Evolutionary conservation across 2,329 filamentous ascomycete species (phyloP).

Genomic region (Exophiala mesophila): DNA sequence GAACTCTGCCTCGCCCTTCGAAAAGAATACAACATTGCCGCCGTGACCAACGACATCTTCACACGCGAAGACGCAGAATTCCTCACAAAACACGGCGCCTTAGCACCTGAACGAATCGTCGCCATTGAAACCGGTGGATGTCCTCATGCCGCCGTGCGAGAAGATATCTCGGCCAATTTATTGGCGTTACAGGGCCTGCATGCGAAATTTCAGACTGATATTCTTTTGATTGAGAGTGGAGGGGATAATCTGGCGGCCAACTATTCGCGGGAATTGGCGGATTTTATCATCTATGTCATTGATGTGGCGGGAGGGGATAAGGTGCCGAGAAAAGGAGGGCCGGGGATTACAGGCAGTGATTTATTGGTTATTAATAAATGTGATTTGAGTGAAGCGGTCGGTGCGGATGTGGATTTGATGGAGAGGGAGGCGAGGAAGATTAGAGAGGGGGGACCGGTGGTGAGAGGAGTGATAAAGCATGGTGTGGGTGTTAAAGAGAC

Average conservation of each 20-base stretch:
- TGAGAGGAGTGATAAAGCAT: slow-evolving; percentile 97
- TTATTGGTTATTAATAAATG: slow-evolving; percentile 95
- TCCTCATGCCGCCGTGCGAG: slow-evolving; percentile 92
- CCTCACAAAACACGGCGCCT: slow-evolving; percentile 77
- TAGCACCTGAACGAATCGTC: slow-evolving; percentile 76
- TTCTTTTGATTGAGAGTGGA: slow-evolving; percentile 90
- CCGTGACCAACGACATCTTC: slow-evolving; percentile 59
- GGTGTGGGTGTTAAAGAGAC: slow-evolving; percentile 80
- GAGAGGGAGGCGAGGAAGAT: slow-evolving; percentile 91
- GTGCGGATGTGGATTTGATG: slow-evolving; percentile 89
- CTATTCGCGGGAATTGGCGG: slow-evolving; percentile 88
- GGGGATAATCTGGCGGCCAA: slow-evolving; percentile 97
- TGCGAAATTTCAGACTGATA: slow-evolving; percentile 68
- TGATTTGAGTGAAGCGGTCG: slow-evolving; percentile 82
- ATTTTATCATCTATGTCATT: slow-evolving; percentile 98
- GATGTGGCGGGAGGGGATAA: slow-evolving; percentile 96
- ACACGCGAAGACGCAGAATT: slow-evolving; percentile 90
- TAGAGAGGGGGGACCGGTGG: slow-evolving; percentile 88
- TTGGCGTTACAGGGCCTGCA: slow-evolving; percentile 88
- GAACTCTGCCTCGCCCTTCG: slow-evolving; percentile 82
- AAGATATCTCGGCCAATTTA: slow-evolving; percentile 93
- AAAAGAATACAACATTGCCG: slow-evolving; percentile 76
- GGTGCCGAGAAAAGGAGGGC: slow-evolving; percentile 90
- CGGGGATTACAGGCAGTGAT: slow-evolving; percentile 94
- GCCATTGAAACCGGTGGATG: slow-evolving; percentile 98